phyloP scores from a whole-genome alignment of 108 stramenopile genomes.

The Bacterosira constricta region DNA sequence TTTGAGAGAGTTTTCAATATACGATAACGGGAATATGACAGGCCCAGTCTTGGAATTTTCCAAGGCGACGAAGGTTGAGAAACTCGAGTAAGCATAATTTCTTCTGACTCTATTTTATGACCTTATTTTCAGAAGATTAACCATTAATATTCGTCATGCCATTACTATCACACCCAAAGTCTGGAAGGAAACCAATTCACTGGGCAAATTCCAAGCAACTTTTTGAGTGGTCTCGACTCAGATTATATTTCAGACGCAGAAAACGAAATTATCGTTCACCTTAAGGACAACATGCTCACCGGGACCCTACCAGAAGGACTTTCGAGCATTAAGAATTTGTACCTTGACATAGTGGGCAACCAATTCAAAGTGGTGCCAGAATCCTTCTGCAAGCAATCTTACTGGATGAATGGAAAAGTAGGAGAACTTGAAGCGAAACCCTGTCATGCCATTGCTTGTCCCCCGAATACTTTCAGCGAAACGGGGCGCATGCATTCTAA shows the following conservation, averaged over 20 bases:
- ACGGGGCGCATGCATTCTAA: constrained; percentile 23
- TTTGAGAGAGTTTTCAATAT: constrained; percentile 44
- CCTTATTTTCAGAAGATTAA: too few relatives aligned
- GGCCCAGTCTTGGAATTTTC: constrained; percentile 37
- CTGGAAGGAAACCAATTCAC: constrained; percentile 51
- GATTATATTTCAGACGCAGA: constrained; percentile 30
- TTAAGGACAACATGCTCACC: constrained; percentile 66
- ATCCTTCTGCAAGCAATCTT: constrained; percentile 34
- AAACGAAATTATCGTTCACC: constrained; percentile 51
- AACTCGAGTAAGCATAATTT: constrained; percentile 33
- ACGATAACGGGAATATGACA: constrained; percentile 16
- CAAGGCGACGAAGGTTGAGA: constrained; percentile 39
- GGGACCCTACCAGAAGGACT: constrained; percentile 55
- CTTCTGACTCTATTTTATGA: too few relatives aligned
- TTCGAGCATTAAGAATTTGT: constrained; percentile 36
- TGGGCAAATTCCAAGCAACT: constrained; percentile 40
- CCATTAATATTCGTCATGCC: background rate
- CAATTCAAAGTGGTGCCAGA: constrained; percentile 40
- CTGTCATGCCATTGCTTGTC: constrained; percentile 81
- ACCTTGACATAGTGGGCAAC: constrained; percentile 46
- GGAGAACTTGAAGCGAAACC: constrained; percentile 40
- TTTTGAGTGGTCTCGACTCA: constrained; percentile 43
- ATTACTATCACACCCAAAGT: too few relatives aligned
- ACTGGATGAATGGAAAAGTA: constrained; percentile 63
- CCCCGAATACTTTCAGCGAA: constrained; percentile 53